Evolutionary conservation across 148 eudicot genomes (phyloP).

Genomic region (Nepenthes mirabilis): DNA sequence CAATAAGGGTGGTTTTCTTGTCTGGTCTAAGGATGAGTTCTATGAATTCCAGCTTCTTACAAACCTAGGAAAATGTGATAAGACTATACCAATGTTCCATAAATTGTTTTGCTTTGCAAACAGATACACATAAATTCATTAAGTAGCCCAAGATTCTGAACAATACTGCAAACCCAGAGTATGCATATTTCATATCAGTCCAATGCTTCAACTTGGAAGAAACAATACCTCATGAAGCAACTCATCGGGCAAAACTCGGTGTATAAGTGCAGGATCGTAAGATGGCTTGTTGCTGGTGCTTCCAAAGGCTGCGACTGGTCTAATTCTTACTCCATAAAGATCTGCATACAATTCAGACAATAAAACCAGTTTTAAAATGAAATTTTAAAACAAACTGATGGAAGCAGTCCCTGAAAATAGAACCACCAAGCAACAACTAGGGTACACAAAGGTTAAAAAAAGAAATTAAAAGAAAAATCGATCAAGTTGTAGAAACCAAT

Average conservation of each 20-base stretch:
- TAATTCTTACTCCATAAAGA: slow-evolving; percentile 77
- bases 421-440: background rate
- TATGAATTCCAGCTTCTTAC: too few species aligned
- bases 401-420: background rate
- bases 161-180: background rate
- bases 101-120: too few species aligned
- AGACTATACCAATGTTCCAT: too few species aligned
- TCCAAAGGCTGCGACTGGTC: slow-evolving; percentile 72
- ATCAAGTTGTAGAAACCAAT: background rate
- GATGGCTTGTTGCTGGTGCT: slow-evolving; percentile 42
- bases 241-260: slow-evolving; percentile 78
- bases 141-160: background rate
- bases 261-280: slow-evolving; percentile 63
- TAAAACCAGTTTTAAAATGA: background rate
- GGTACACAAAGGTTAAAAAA: background rate
- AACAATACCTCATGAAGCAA: slow-evolving; percentile 74
- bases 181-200: background rate
- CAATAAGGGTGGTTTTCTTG: too few species aligned
- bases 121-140: too few species aligned
- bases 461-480: background rate
- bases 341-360: slow-evolving; percentile 22
- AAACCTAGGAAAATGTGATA: too few species aligned
- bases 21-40: too few species aligned
- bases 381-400: too few species aligned
- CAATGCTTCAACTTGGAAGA: background rate